Evolutionary conservation across 1,139 yeast genomes (phyloP).

Genomic region (Scheffersomyces insectosa): DNA sequence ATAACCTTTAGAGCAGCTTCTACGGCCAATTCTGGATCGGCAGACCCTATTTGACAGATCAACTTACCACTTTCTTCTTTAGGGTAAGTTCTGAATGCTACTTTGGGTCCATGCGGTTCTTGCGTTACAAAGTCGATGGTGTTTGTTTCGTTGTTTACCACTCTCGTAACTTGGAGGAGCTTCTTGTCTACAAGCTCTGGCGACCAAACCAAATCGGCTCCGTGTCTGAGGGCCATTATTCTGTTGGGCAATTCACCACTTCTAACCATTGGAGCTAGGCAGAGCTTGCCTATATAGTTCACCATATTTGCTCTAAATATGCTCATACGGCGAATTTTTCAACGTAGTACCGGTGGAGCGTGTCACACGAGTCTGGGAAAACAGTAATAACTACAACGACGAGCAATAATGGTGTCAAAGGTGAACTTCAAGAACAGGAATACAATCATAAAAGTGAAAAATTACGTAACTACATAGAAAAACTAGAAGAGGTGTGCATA

Average conservation of each 20-base stretch:
- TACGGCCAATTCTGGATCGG: constrained; percentile 82
- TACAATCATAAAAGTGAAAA: too few relatives aligned
- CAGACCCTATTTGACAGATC: constrained; percentile 88
- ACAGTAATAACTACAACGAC: too few relatives aligned
- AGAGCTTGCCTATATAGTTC: constrained; percentile 60
- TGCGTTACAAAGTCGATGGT: constrained; percentile 56
- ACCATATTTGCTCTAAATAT: constrained; percentile 17
- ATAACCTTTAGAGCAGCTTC: constrained; percentile 81
- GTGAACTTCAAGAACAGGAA: too few relatives aligned
- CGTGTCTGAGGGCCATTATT: constrained; percentile 71
- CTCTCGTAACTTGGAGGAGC: constrained; percentile 66
- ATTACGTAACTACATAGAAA: too few relatives aligned
- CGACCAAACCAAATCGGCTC: constrained; percentile 94
- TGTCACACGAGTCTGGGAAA: too few relatives aligned
- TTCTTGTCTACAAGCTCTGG: constrained; percentile 93
- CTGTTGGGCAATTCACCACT: constrained; percentile 93
- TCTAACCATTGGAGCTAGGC: constrained; percentile 94
- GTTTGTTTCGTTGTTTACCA: constrained; percentile 51
- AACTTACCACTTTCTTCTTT: constrained; percentile 59
- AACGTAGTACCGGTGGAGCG: too few relatives aligned
- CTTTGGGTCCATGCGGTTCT: constrained; percentile 23
- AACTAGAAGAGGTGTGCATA: too few relatives aligned
- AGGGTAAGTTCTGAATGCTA: constrained; percentile 76
- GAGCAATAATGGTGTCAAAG: too few relatives aligned
- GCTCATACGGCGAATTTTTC: constrained; percentile 20